Percentiles rank a stretch among this genome's conserved stretches.
phyloP scores from a whole-genome alignment of 2,329 filamentous ascomycete genomes.

The Trichoderma endophyticum region DNA sequence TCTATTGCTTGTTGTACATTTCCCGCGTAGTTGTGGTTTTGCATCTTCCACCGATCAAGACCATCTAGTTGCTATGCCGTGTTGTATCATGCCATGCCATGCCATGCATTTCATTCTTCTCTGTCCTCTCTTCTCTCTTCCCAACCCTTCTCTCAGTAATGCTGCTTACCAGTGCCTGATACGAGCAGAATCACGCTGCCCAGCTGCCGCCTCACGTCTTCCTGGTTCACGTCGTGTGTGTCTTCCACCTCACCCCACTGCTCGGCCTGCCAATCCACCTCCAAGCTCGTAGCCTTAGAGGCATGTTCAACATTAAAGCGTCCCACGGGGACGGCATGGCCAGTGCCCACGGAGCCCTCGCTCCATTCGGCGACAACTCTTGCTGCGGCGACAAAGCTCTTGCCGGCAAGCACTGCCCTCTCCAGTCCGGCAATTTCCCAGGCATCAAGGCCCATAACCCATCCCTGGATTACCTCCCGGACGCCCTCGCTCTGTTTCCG shows the following conservation, averaged over 20 bases:
- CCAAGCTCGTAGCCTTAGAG: slow-evolving; percentile 70
- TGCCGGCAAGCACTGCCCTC: slow-evolving; percentile 76
- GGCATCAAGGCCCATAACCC: slow-evolving; percentile 67
- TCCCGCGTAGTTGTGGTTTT: background rate
- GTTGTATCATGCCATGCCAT: background rate
- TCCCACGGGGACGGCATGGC: slow-evolving; percentile 32
- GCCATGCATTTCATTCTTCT: background rate
- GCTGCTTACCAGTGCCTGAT: slow-evolving; percentile 49
- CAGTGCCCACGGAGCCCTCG: slow-evolving; percentile 59
- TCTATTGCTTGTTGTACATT: slow-evolving; percentile 7
- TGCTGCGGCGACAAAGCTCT: slow-evolving; percentile 76
- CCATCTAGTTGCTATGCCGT: background rate
- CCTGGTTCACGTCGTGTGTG: slow-evolving; percentile 92
- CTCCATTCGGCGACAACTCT: slow-evolving; percentile 86
- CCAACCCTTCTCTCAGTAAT: background rate
- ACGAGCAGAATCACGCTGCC: slow-evolving; percentile 84
- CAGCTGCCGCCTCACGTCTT: slow-evolving; percentile 82
- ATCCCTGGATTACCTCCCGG: slow-evolving; percentile 71
- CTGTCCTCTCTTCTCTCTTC: too few species aligned
- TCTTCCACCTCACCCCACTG: slow-evolving; percentile 98
- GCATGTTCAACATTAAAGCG: slow-evolving; percentile 81
- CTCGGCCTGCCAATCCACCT: slow-evolving; percentile 85
- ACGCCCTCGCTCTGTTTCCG: slow-evolving; percentile 69
- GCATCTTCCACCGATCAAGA: background rate
- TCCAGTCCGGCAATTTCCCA: slow-evolving; percentile 89